A percentile compares a stretch with the other conserved stretches of the same genome.
These are phyloP conservation scores for Nematodospora anomalae DNA, from an alignment of 1,139 yeast species.

Conservation along the genomic window DNA sequence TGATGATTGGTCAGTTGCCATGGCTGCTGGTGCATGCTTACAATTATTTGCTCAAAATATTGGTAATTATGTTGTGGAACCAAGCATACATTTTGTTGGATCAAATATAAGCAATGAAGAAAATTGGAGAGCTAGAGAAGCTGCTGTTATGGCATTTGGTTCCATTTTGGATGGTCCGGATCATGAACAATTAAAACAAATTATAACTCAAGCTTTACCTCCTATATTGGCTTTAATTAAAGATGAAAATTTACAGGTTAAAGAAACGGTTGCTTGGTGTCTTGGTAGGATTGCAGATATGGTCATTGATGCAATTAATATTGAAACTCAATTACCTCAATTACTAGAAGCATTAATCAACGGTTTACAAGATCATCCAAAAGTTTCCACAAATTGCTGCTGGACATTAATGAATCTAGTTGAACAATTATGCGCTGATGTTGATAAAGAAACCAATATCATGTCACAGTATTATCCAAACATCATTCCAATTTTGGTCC, in stretches of 20 bases:
- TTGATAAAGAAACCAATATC: slow-evolving; percentile 54
- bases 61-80: slow-evolving; percentile 80
- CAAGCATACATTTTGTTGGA: slow-evolving; percentile 82
- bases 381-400: slow-evolving; percentile 92
- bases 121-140: slow-evolving; percentile 87
- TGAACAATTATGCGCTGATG: slow-evolving; percentile 74
- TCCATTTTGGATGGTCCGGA: slow-evolving; percentile 96
- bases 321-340: slow-evolving; percentile 60
- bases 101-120: slow-evolving; percentile 54
- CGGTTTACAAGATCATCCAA: slow-evolving; percentile 88
- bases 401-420: slow-evolving; percentile 93
- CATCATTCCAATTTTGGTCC: slow-evolving; percentile 68
- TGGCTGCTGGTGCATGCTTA: slow-evolving; percentile 98
- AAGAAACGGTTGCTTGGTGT: slow-evolving; percentile 98
- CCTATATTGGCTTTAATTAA: slow-evolving; percentile 73
- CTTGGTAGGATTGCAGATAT: slow-evolving; percentile 92
- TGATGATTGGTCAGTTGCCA: slow-evolving; percentile 96
- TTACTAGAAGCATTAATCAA: slow-evolving; percentile 69
- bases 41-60: slow-evolving; percentile 91
- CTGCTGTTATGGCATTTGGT: slow-evolving; percentile 99
- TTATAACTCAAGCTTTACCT: slow-evolving; percentile 78
- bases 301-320: slow-evolving; percentile 74
- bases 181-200: slow-evolving; percentile 59
- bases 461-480: slow-evolving; percentile 73
- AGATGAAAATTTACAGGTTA: slow-evolving; percentile 79